Evolutionary conservation across 257 asterid genomes (phyloP).

Genomic region (Anisodus tanguticus): DNA sequence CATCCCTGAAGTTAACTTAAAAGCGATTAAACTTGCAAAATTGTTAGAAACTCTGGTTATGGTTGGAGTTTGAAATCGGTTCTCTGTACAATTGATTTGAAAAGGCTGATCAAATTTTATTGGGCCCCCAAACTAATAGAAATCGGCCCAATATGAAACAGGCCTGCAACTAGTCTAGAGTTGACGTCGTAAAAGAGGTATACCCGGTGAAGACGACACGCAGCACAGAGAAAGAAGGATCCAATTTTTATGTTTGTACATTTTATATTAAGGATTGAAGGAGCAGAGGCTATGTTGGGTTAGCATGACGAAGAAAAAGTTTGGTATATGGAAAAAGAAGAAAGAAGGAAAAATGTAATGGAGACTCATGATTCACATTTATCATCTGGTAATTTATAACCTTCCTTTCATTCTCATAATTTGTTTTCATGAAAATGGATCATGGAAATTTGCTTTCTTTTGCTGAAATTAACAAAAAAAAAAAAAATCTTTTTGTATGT

Average conservation of each 20-base stretch:
- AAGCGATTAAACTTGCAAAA: too few relatives aligned
- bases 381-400: conserved; percentile 39
- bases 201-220: background rate
- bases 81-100: too few relatives aligned
- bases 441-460: background rate
- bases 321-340: conserved; percentile 54
- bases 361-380: conserved; percentile 39
- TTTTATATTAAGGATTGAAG: background rate
- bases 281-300: background rate
- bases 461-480: background rate
- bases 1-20: too few relatives aligned
- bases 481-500: background rate
- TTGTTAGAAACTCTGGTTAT: too few relatives aligned
- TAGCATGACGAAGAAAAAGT: background rate
- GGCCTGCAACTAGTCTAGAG: background rate
- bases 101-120: background rate
- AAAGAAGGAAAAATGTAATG: conserved; percentile 60
- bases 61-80: too few relatives aligned
- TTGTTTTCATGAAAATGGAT: background rate
- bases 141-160: background rate
- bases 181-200: background rate
- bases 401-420: background rate
- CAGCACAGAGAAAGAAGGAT: background rate
- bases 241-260: background rate
- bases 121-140: background rate